Conservation (phyloP, 306 rosid genomes). For the Corylus avellana region DNA sequence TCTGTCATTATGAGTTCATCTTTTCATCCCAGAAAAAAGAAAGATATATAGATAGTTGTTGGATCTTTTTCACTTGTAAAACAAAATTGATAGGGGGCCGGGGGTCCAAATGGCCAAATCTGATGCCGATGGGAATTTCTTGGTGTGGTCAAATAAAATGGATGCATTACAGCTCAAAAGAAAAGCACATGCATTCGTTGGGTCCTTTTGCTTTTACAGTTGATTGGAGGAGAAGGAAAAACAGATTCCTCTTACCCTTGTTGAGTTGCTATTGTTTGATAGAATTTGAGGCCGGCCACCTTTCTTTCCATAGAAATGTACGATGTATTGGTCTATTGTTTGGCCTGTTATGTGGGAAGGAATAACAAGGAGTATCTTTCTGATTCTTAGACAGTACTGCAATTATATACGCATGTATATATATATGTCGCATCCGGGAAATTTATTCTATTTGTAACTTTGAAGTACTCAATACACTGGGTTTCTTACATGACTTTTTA, state of each 20-base stretch:
- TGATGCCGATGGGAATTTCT: background rate
- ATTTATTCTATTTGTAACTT: background rate
- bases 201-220: background rate
- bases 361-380: too few relatives aligned
- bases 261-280: background rate
- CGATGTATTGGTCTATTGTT: background rate
- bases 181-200: conserved; percentile 11
- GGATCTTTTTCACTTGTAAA: background rate
- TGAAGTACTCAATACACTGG: background rate
- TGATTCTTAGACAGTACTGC: too few relatives aligned
- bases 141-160: conserved; percentile 4
- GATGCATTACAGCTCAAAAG: conserved; percentile 15
- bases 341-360: too few relatives aligned
- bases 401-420: too few relatives aligned
- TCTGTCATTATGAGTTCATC: background rate
- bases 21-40: background rate
- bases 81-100: background rate
- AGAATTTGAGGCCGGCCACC: background rate
- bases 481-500: too few relatives aligned
- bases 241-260: conserved; percentile 4
- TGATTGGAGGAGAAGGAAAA: background rate
- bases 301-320: background rate
- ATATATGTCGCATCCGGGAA: background rate
- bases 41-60: too few relatives aligned
- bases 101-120: background rate